phyloP scores from a whole-genome alignment of 2,329 filamentous ascomycete species.

The Raffaelea ambrosiae region DNA sequence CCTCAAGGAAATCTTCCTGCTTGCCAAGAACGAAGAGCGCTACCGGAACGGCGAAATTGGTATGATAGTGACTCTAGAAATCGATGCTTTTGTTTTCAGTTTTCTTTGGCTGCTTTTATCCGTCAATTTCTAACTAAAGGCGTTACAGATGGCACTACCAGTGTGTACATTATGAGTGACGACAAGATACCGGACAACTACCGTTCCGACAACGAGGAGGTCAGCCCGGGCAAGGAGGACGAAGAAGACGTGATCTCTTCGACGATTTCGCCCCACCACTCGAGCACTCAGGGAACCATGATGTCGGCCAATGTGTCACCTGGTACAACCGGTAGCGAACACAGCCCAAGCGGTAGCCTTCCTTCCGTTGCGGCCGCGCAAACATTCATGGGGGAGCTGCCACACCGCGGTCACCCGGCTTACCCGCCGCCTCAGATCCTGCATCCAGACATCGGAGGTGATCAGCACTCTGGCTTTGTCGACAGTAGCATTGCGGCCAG shows the following conservation, averaged over 20 bases:
- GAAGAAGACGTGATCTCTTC: constrained; percentile 27
- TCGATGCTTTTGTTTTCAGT: not conserved
- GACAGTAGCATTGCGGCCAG: constrained; percentile 26
- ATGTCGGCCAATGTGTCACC: constrained; percentile 5
- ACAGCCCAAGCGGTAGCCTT: constrained; percentile 19
- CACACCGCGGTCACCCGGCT: constrained; percentile 26
- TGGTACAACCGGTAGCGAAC: constrained; percentile 22
- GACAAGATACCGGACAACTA: constrained; percentile 41
- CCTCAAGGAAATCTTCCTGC: constrained; percentile 53
- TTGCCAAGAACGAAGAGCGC: constrained; percentile 48
- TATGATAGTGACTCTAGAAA: constrained; percentile 18
- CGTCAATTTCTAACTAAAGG: not conserved
- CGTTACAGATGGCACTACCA: constrained; percentile 34
- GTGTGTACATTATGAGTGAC: constrained; percentile 42
- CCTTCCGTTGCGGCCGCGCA: constrained; percentile 9
- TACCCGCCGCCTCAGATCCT: constrained; percentile 34
- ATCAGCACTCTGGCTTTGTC: constrained; percentile 29
- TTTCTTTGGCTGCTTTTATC: not conserved
- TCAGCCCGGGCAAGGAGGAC: constrained; percentile 29
- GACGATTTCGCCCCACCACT: constrained; percentile 22
- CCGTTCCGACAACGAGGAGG: constrained; percentile 37
- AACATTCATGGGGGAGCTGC: constrained; percentile 33
- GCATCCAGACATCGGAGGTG: constrained; percentile 30
- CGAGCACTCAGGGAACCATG: constrained; percentile 21
- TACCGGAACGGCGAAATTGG: constrained; percentile 50